A percentile compares a stretch with the other conserved stretches of the same genome.
Evolutionary conservation across 495 filamentous ascomycete species (phyloP).

Genomic region (Penicillium odoratum): DNA sequence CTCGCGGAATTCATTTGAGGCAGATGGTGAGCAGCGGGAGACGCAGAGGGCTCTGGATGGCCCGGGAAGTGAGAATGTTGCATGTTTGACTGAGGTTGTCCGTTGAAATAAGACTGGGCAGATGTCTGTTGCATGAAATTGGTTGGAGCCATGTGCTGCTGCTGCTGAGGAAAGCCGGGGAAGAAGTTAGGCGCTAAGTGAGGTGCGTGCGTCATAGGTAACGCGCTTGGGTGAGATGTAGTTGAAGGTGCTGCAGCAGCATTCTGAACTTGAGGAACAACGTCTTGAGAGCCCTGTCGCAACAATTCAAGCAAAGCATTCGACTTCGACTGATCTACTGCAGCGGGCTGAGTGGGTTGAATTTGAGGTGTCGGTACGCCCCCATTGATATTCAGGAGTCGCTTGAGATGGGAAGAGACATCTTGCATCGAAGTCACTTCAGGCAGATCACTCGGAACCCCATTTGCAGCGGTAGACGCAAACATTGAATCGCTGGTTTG

Average conservation of each 20-base stretch:
- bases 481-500: conserved; percentile 19
- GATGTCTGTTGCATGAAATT: conserved; percentile 26
- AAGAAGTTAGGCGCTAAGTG: conserved; percentile 43
- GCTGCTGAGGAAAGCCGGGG: conserved; percentile 39
- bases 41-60: conserved; percentile 18
- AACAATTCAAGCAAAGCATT: conserved; percentile 62
- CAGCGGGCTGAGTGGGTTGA: conserved; percentile 9
- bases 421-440: conserved; percentile 42
- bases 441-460: conserved; percentile 41
- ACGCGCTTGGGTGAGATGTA: conserved; percentile 8
- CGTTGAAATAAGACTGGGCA: conserved; percentile 19
- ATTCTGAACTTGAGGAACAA: conserved; percentile 30
- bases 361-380: conserved; percentile 13
- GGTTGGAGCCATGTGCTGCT: conserved; percentile 24
- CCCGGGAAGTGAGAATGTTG: conserved; percentile 14
- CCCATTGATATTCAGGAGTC: conserved; percentile 61
- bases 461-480: conserved; percentile 21
- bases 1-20: conserved; percentile 14
- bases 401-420: conserved; percentile 63
- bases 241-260: conserved; percentile 41
- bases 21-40: conserved; percentile 15
- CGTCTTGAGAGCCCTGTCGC: conserved; percentile 44
- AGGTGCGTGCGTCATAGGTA: conserved; percentile 41
- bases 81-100: conserved; percentile 9
- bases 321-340: conserved; percentile 38